Percentiles rank a stretch among this genome's conserved stretches.
Evolutionary conservation across 1,284 basidiomycete genomes (phyloP).

Genomic region (Cutaneotrichosporon arboriforme): DNA sequence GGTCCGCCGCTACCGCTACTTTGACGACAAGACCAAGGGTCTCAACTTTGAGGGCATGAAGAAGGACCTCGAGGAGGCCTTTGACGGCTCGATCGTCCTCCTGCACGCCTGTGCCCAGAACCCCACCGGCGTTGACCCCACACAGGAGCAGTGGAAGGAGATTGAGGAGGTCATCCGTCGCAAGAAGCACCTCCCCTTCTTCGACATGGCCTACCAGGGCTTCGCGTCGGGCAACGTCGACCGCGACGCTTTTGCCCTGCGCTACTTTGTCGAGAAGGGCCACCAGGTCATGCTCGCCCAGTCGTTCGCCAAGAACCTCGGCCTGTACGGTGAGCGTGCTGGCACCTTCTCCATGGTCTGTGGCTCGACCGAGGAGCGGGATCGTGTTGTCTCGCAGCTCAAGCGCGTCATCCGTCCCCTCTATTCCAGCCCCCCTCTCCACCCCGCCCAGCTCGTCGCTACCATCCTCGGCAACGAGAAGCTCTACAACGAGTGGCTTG

Average conservation of each 20-base stretch:
- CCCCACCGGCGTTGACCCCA: slow-evolving; percentile 96
- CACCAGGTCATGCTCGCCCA: slow-evolving; percentile 83
- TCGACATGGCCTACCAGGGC: slow-evolving; percentile 82
- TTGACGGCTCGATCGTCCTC: slow-evolving; percentile 49
- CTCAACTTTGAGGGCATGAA: slow-evolving; percentile 90
- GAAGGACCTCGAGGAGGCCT: slow-evolving; percentile 64
- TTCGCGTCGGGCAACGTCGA: slow-evolving; percentile 85
- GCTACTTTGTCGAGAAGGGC: slow-evolving; percentile 85
- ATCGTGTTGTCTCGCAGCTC: slow-evolving; percentile 83
- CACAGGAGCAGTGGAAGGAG: slow-evolving; percentile 85
- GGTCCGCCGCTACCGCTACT: slow-evolving; percentile 73
- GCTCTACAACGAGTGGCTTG: slow-evolving; percentile 82
- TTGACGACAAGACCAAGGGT: slow-evolving; percentile 88
- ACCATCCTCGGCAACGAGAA: slow-evolving; percentile 71
- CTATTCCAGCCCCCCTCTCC: slow-evolving; percentile 97
- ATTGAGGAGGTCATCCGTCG: slow-evolving; percentile 77
- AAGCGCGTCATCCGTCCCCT: slow-evolving; percentile 96
- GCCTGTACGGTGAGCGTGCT: slow-evolving; percentile 93
- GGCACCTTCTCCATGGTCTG: slow-evolving; percentile 88
- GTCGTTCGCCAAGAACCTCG: slow-evolving; percentile 99
- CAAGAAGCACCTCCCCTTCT: slow-evolving; percentile 57
- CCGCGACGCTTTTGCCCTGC: slow-evolving; percentile 88
- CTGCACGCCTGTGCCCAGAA: slow-evolving; percentile 58
- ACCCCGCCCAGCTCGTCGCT: slow-evolving; percentile 77
- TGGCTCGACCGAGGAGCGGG: slow-evolving; percentile 70